Conservation (phyloP, 768 basidiomycete genomes). For the Amanita brunnescens region DNA sequence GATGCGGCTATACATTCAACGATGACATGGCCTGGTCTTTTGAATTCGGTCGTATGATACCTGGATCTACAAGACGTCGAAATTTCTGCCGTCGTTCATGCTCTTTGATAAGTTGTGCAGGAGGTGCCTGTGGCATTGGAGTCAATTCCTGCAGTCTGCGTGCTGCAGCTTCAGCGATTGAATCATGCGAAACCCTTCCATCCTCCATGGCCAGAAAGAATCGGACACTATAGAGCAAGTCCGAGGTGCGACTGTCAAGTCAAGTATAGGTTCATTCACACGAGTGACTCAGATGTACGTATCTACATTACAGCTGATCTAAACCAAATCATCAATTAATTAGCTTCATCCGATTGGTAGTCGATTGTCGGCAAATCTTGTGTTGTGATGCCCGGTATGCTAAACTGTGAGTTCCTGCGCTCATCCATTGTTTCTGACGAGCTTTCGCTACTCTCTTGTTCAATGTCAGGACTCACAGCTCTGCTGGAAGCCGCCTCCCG, state of each 20-base stretch:
- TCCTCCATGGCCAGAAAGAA: background rate
- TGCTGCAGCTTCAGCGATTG: constrained; percentile 36
- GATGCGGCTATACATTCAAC: constrained; percentile 43
- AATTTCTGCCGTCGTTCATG: constrained; percentile 65
- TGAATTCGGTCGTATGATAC: constrained; percentile 64
- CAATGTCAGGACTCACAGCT: constrained; percentile 20
- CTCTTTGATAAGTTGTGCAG: constrained; percentile 36
- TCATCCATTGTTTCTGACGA: constrained; percentile 32
- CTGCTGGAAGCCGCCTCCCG: constrained; percentile 9
- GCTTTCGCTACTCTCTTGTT: constrained; percentile 48
- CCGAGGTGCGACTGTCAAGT: background rate
- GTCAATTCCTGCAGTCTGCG: constrained; percentile 28
- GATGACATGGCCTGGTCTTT: constrained; percentile 50
- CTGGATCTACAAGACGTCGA: constrained; percentile 70
- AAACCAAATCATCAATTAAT: background rate
- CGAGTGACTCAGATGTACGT: background rate
- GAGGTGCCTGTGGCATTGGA: constrained; percentile 24
- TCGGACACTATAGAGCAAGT: background rate
- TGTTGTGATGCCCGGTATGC: background rate
- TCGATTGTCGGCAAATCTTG: background rate
- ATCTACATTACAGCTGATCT: background rate
- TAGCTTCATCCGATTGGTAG: background rate
- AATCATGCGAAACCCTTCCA: constrained; percentile 18
- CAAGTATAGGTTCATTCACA: background rate
- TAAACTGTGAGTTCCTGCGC: background rate